Percentiles rank a stretch among this genome's conserved stretches.
Conservation (phyloP, 2,329 filamentous ascomycete species). For the Aureobasidium leucospermi region DNA sequence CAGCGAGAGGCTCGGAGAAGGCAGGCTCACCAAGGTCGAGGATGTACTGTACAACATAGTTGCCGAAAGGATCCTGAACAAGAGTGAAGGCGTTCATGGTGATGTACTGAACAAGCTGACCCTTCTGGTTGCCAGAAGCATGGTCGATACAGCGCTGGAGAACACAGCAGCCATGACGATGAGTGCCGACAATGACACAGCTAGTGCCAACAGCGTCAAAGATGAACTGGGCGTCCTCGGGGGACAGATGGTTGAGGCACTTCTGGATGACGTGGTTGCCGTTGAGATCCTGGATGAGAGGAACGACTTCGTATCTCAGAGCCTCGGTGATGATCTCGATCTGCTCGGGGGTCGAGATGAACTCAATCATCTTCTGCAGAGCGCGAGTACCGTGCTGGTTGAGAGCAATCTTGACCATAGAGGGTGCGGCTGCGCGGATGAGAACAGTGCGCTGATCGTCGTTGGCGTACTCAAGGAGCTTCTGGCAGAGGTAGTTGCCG, state of each 20-base stretch:
- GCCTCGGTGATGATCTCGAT: constrained; percentile 82
- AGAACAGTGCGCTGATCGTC: constrained; percentile 90
- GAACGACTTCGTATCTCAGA: constrained; percentile 75
- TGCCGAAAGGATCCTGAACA: constrained; percentile 95
- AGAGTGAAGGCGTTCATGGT: constrained; percentile 80
- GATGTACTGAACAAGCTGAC: constrained; percentile 77
- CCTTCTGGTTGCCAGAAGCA: constrained; percentile 81
- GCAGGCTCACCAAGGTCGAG: constrained; percentile 78
- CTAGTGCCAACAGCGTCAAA: constrained; percentile 85
- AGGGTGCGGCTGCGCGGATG: constrained; percentile 79
- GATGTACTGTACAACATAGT: constrained; percentile 98
- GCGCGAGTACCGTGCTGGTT: constrained; percentile 97
- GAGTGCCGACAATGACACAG: constrained; percentile 87
- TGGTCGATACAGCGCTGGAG: constrained; percentile 98
- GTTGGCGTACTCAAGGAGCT: constrained; percentile 89
- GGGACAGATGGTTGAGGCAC: constrained; percentile 87
- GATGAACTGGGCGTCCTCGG: constrained; percentile 86
- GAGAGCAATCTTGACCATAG: constrained; percentile 86
- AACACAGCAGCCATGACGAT: constrained; percentile 96
- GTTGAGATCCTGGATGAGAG: constrained; percentile 93
- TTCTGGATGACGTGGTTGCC: constrained; percentile 99
- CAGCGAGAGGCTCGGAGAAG: constrained; percentile 84
- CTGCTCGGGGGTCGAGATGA: constrained; percentile 78
- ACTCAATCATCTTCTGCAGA: constrained; percentile 99
- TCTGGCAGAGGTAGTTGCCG: constrained; percentile 98